phyloP scores from a whole-genome alignment of 192 early-diverging fungal species.

The Backusella circina region DNA sequence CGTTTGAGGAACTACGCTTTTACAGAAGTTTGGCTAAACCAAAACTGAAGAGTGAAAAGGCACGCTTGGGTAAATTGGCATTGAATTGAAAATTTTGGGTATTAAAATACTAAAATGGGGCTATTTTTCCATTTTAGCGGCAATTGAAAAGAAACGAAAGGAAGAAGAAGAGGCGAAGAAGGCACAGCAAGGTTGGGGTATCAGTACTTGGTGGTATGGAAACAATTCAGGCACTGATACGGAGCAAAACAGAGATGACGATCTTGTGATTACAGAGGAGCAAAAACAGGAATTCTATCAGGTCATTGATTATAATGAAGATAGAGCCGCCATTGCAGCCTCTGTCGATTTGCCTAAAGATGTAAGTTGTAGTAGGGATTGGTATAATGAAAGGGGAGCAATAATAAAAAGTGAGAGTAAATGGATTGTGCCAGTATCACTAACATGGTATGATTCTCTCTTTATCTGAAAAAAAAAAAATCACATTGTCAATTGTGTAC shows the following conservation, averaged over 20 bases:
- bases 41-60: slow-evolving; percentile 69
- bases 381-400: not conserved
- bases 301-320: slow-evolving; percentile 92
- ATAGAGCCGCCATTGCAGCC: slow-evolving; percentile 47
- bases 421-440: not conserved
- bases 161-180: slow-evolving; percentile 24
- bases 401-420: not conserved
- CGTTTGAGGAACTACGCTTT: slow-evolving; percentile 86
- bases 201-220: slow-evolving; percentile 47
- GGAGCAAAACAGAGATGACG: slow-evolving; percentile 17
- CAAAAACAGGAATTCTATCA: slow-evolving; percentile 90
- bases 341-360: slow-evolving; percentile 62
- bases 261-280: slow-evolving; percentile 65
- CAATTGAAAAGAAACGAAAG: slow-evolving; percentile 24
- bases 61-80: slow-evolving; percentile 42
- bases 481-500: not conserved
- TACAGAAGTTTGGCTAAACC: slow-evolving; percentile 78
- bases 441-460: not conserved
- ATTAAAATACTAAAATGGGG: too few relatives aligned
- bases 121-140: slow-evolving; percentile 4
- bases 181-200: slow-evolving; percentile 44
- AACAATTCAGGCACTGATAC: not conserved
- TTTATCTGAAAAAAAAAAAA: not conserved
- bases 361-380: slow-evolving; percentile 27
- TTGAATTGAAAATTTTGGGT: too few relatives aligned